Evolutionary conservation across 2,329 filamentous ascomycete species (phyloP).

Genomic region (Fusarium sp.): DNA sequence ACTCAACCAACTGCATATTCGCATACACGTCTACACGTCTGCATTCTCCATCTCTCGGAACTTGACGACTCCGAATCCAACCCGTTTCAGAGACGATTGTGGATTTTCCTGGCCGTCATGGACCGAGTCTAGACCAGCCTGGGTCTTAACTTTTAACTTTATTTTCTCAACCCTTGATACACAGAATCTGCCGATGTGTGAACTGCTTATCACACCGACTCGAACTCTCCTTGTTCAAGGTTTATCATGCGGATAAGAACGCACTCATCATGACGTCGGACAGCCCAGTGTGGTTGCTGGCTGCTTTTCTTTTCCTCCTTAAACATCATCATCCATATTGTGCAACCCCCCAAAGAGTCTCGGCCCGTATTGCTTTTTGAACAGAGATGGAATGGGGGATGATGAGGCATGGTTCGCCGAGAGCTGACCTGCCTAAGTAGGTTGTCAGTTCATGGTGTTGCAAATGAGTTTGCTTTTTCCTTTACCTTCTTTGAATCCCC

Average conservation of each 20-base stretch:
- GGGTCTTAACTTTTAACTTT: conserved; percentile 15
- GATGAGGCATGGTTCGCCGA: not conserved
- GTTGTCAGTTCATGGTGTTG: not conserved
- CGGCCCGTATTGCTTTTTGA: not conserved
- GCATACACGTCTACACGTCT: not conserved
- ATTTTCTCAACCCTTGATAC: not conserved
- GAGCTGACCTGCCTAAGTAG: not conserved
- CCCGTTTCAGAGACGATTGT: not conserved
- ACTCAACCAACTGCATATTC: conserved; percentile 5
- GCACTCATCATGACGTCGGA: conserved; percentile 14
- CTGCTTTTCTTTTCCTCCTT: not conserved
- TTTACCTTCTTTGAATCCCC: not conserved
- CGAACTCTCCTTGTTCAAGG: not conserved
- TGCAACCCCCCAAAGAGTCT: not conserved
- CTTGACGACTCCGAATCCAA: conserved; percentile 16
- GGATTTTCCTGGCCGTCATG: not conserved
- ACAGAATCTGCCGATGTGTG: conserved; percentile 5
- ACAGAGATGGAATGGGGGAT: not conserved
- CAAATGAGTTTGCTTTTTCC: not conserved
- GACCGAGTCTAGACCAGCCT: conserved; percentile 19
- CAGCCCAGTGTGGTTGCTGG: not conserved
- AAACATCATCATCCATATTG: not conserved
- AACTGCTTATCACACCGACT: conserved; percentile 21
- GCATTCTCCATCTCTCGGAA: conserved; percentile 6
- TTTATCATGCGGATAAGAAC: conserved; percentile 1